Conservation (phyloP, 2,329 filamentous ascomycete species). For the Rhynchosporium agropyri region DNA sequence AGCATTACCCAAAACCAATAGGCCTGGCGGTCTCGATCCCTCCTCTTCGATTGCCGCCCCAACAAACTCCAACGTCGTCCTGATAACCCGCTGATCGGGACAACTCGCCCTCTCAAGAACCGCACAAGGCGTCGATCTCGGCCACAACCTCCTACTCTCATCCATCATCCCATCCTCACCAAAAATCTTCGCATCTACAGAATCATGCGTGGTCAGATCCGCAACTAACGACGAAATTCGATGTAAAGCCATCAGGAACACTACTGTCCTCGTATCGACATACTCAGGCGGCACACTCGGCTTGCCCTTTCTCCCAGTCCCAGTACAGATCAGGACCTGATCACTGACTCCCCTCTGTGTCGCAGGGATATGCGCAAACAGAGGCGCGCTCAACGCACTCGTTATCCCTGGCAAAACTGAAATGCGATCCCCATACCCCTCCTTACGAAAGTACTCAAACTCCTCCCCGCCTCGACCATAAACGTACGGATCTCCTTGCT, state of each 20-base stretch:
- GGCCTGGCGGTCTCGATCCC: conserved; percentile 83
- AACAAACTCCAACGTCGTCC: conserved; percentile 80
- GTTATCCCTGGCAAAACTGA: conserved; percentile 88
- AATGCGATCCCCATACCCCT: conserved; percentile 66
- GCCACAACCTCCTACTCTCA: conserved; percentile 61
- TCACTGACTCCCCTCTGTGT: conserved; percentile 91
- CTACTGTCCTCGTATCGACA: conserved; percentile 75
- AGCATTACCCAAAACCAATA: conserved; percentile 82
- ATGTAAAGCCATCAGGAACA: conserved; percentile 95
- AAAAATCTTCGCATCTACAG: conserved; percentile 43
- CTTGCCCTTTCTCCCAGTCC: conserved; percentile 87
- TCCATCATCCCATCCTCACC: conserved; percentile 42
- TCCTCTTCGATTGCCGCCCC: conserved; percentile 83
- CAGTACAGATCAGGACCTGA: conserved; percentile 94
- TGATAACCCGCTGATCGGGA: conserved; percentile 88
- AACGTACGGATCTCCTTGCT: conserved; percentile 95
- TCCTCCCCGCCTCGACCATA: conserved; percentile 96
- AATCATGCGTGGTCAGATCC: conserved; percentile 59
- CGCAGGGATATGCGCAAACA: conserved; percentile 85
- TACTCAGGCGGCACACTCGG: conserved; percentile 81
- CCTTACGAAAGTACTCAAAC: conserved; percentile 75
- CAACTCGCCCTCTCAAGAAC: conserved; percentile 94
- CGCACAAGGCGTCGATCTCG: conserved; percentile 78
- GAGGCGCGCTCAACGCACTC: conserved; percentile 79
- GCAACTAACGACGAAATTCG: conserved; percentile 73